Percentiles rank a stretch among this genome's conserved stretches.
These are phyloP conservation scores for Cyclotella sp. DNA, from an alignment of 108 stramenopile genomes.

Conservation along the genomic window DNA sequence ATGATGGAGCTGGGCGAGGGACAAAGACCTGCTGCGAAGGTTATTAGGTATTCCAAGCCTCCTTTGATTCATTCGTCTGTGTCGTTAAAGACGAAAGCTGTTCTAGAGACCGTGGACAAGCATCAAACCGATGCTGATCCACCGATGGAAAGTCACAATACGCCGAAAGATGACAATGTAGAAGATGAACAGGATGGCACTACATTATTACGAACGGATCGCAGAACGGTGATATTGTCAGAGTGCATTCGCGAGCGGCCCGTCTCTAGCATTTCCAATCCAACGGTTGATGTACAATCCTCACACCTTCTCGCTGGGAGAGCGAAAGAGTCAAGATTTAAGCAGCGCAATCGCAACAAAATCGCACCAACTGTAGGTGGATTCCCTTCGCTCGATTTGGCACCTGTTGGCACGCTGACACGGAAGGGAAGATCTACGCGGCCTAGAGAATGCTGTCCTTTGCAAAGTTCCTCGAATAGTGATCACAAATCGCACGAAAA, in stretches of 20 bases:
- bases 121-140: background rate
- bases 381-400: constrained; percentile 53
- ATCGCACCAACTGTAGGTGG: constrained; percentile 44
- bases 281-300: background rate
- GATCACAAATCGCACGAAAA: background rate
- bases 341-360: constrained; percentile 40
- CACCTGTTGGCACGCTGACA: constrained; percentile 51
- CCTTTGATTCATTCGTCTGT: constrained; percentile 30
- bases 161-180: constrained; percentile 1
- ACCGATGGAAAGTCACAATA: background rate
- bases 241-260: constrained; percentile 53
- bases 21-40: constrained; percentile 67
- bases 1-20: constrained; percentile 72
- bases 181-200: constrained; percentile 1
- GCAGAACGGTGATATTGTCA: constrained; percentile 40
- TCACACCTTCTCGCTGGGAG: constrained; percentile 10
- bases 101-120: background rate
- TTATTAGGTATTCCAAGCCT: constrained; percentile 61
- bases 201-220: background rate
- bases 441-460: constrained; percentile 4
- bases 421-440: constrained; percentile 26
- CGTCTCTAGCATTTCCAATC: background rate
- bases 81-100: constrained; percentile 25
- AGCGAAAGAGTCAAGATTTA: constrained; percentile 47
- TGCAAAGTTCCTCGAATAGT: background rate